Evolutionary conservation across 108 stramenopile species (phyloP).

Genomic region (Craspedostauros australis): DNA sequence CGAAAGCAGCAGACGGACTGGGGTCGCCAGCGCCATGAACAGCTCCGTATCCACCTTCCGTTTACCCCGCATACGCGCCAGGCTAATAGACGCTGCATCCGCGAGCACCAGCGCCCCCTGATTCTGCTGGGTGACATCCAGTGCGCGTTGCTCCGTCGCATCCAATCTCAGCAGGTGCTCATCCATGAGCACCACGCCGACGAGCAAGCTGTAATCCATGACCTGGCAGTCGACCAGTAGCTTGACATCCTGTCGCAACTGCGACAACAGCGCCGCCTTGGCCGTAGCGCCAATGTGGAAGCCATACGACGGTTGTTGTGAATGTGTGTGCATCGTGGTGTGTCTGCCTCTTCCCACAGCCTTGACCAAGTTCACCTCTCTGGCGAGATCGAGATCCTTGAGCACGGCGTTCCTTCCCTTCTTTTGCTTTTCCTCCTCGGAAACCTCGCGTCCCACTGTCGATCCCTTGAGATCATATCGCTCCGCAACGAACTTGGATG

Average conservation of each 20-base stretch:
- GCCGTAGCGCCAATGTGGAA: conserved; percentile 49
- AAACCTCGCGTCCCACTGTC: conserved; percentile 78
- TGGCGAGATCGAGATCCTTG: conserved; percentile 73
- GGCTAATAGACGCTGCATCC: conserved; percentile 4
- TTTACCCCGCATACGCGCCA: background rate
- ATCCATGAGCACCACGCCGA: conserved; percentile 66
- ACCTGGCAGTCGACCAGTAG: conserved; percentile 62
- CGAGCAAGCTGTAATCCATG: conserved; percentile 86
- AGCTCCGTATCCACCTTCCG: background rate
- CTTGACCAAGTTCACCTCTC: conserved; percentile 38
- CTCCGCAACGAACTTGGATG: conserved; percentile 62
- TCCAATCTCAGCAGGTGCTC: background rate
- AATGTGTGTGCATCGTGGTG: background rate
- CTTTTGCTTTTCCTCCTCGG: conserved; percentile 45
- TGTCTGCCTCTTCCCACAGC: background rate
- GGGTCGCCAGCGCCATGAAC: conserved; percentile 12
- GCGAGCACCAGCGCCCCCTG: conserved; percentile 1
- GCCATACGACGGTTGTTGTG: conserved; percentile 27
- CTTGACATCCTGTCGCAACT: conserved; percentile 76
- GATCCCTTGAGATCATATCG: conserved; percentile 86
- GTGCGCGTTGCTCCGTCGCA: background rate
- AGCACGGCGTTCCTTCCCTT: conserved; percentile 68
- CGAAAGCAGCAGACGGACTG: conserved; percentile 28
- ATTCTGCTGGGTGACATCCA: background rate
- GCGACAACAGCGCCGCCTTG: conserved; percentile 63